These are phyloP conservation scores for Trifolium repens DNA, from an alignment of 306 rosid species.

Conservation along the genomic window DNA sequence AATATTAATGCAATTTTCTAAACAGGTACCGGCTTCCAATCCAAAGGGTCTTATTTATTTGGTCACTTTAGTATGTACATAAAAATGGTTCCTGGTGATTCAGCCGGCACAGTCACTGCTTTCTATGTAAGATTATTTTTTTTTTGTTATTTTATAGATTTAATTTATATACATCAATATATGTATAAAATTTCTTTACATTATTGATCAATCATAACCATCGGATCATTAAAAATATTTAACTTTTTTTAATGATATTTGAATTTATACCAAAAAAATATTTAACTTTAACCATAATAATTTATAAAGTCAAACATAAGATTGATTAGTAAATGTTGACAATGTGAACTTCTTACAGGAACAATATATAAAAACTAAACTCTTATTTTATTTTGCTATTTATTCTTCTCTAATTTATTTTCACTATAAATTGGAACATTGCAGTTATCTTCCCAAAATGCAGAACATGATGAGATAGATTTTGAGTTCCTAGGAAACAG, in stretches of 20 bases:
- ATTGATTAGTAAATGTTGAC: not conserved
- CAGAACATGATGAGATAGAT: slow-evolving; percentile 93
- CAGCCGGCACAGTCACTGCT: slow-evolving; percentile 89
- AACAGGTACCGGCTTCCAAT: slow-evolving; percentile 82
- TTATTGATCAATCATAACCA: not conserved
- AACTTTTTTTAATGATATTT: not conserved
- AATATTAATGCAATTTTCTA: slow-evolving; percentile 3
- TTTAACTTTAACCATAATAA: not conserved
- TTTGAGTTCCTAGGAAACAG: slow-evolving; percentile 96
- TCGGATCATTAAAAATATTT: not conserved
- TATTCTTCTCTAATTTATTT: not conserved
- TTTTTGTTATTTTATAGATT: not conserved
- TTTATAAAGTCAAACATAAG: not conserved
- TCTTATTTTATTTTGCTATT: not conserved
- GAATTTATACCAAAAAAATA: too few species aligned
- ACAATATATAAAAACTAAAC: not conserved
- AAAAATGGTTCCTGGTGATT: slow-evolving; percentile 73
- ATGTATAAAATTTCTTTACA: not conserved
- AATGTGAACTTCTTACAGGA: not conserved
- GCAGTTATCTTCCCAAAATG: slow-evolving; percentile 79
- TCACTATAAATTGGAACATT: not conserved
- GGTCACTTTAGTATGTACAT: slow-evolving; percentile 87
- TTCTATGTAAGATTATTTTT: slow-evolving; percentile 60
- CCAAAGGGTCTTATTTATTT: slow-evolving; percentile 80
- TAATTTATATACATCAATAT: not conserved